phyloP scores from a whole-genome alignment of 2,329 filamentous ascomycete species.

The Aspergillus texensis region DNA sequence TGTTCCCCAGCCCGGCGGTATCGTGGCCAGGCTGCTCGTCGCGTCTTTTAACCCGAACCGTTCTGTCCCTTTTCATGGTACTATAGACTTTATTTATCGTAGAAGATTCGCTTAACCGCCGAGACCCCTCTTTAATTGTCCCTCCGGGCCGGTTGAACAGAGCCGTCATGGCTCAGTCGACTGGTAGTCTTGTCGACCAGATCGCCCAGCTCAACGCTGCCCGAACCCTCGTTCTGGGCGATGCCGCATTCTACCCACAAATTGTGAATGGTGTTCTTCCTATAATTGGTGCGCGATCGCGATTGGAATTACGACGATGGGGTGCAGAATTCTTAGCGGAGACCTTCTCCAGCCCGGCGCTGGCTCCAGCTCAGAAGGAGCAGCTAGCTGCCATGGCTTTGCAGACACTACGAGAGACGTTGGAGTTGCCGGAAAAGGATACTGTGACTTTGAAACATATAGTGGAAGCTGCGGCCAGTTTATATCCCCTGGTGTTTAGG shows the following conservation, averaged over 20 bases:
- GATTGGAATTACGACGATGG: slow-evolving; percentile 88
- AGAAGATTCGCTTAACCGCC: neutral
- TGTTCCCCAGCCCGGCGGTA: neutral
- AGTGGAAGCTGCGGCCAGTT: slow-evolving; percentile 85
- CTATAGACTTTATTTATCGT: neutral
- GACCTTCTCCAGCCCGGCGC: slow-evolving; percentile 88
- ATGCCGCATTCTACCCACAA: slow-evolving; percentile 85
- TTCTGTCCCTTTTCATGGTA: neutral
- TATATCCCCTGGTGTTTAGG: slow-evolving; percentile 88
- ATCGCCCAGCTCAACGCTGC: slow-evolving; percentile 87
- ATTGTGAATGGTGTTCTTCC: slow-evolving; percentile 93
- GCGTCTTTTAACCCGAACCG: neutral
- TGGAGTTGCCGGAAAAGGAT: slow-evolving; percentile 76
- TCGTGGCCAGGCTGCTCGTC: neutral
- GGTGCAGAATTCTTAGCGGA: slow-evolving; percentile 94
- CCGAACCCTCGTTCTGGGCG: slow-evolving; percentile 82
- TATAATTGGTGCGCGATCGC: slow-evolving; percentile 75
- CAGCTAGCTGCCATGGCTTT: slow-evolving; percentile 75
- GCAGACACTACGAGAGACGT: slow-evolving; percentile 70
- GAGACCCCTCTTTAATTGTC: neutral
- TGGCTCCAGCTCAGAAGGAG: slow-evolving; percentile 77
- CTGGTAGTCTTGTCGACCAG: slow-evolving; percentile 69
- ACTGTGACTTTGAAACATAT: slow-evolving; percentile 78
- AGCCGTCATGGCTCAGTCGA: slow-evolving; percentile 56
- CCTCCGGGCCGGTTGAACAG: slow-evolving; percentile 14